A percentile compares a stretch with the other conserved stretches of the same genome.
Conservation (phyloP, 495 filamentous ascomycete species). For the Penicillium desertorum region DNA sequence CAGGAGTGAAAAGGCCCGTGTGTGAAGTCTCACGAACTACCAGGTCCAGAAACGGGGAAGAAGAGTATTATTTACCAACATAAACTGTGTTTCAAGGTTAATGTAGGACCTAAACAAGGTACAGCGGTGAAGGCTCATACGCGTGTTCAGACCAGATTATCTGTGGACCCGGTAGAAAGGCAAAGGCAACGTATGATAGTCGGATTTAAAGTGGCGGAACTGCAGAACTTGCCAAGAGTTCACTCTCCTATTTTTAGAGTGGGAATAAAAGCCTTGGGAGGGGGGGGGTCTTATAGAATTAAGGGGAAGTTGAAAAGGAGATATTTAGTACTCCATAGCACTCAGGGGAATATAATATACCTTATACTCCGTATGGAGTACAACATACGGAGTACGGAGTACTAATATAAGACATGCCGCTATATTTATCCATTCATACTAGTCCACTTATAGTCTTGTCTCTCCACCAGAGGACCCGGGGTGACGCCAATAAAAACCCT, state of each 20-base stretch:
- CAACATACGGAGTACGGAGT: too few species aligned
- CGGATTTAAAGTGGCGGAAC: background rate
- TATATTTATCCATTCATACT: slow-evolving; percentile 3
- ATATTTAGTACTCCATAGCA: background rate
- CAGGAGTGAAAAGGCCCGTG: background rate
- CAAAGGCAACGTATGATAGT: background rate
- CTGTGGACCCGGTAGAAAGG: background rate
- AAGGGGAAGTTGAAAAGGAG: background rate
- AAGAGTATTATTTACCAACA: background rate
- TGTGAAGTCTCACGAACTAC: background rate
- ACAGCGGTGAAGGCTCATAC: background rate
- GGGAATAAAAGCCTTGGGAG: background rate
- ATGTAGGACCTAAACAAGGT: background rate
- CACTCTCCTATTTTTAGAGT: background rate
- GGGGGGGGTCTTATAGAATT: background rate
- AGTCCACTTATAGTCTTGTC: slow-evolving; percentile 10
- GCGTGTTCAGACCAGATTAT: background rate
- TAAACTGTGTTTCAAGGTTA: background rate
- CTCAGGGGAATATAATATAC: background rate
- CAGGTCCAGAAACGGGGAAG: background rate
- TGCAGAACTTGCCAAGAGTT: background rate
- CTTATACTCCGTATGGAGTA: too few species aligned
- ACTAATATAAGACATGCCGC: background rate
- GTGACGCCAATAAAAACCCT: too few species aligned
- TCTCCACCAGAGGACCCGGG: slow-evolving; percentile 9